Evolutionary conservation across 2,329 filamentous ascomycete species (phyloP), one percentile per base, ranked within the genome.

Genomic region (Neospermospora avenae): DNA sequence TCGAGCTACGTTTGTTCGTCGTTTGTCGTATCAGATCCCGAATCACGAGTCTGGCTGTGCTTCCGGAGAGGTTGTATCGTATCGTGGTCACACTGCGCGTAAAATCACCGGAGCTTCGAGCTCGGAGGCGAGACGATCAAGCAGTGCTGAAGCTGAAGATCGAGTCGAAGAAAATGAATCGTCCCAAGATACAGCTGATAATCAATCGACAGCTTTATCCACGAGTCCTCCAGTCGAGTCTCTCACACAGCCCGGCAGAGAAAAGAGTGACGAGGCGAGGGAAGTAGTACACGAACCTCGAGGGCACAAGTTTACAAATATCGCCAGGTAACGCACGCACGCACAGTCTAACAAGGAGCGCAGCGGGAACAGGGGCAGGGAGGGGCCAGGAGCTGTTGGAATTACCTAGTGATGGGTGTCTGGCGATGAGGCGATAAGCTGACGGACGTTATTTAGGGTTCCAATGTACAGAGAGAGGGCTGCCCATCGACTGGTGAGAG

Each of bases 91-190:
- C 34, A 41, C 35, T 28, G 39, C 42, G 49, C 53, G 55, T 25
- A 54, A 42, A 34, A 31, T 52, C 53, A 49, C 44, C 34, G 41
- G 63, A 67, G 65, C 67, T 25, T 67, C 65, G 59, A 68, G 67
- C 65, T 64, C 63, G 44, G 11, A 10, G 28, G 2, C 11, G 41
- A 22, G 65, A 51, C 60, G 67, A 69, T 65, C 64, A 67, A 65
- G 65, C 62, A 66, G 63, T 57, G 57, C 48, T 65, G 59, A 66
- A 68, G 68, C 65, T 60, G 37, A 35, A 37, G 56, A 44, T 53
- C 41, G 49, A 53, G 42, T 58, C 20, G 49, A 46, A 59, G 53
- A 31, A 56, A 22, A n/a, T 3, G 35, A 25, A 35, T 48, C 20
- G 54, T 37, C 54, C 41, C 41, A 48, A 28, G 34, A 18, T 55